A percentile compares a stretch with the other conserved stretches of the same genome.
phyloP scores from a whole-genome alignment of 2,329 filamentous ascomycete genomes.

The Cytospora mali region DNA sequence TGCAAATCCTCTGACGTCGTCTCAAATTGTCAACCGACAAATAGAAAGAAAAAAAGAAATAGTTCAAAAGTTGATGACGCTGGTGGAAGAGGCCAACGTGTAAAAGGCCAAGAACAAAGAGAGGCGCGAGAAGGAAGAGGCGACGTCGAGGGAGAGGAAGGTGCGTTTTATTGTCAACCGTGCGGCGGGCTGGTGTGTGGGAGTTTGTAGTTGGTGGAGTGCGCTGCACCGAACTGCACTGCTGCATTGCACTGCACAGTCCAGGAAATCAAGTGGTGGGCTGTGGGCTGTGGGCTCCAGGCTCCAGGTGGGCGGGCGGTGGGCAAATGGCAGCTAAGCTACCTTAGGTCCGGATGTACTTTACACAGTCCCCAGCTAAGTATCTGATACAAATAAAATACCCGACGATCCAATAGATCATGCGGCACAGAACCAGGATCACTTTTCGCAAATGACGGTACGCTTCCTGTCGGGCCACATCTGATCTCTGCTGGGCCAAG shows the following conservation, averaged over 20 bases:
- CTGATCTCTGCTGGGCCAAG: background rate
- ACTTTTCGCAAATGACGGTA: constrained; percentile 22
- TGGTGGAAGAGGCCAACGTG: constrained; percentile 10
- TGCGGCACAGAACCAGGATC: constrained; percentile 9
- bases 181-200: constrained; percentile 6
- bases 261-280: background rate
- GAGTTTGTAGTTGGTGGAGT: background rate
- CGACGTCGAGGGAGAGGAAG: constrained; percentile 23
- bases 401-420: background rate
- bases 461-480: background rate
- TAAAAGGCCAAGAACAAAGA: constrained; percentile 21
- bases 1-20: constrained; percentile 25
- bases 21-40: constrained; percentile 24
- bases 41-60: background rate
- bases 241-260: background rate
- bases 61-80: constrained; percentile 11
- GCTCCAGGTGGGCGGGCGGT: background rate
- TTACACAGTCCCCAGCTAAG: too few species aligned
- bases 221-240: background rate
- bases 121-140: constrained; percentile 22
- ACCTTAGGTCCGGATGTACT: background rate
- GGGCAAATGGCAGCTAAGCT: background rate
- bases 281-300: constrained; percentile 7
- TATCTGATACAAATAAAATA: constrained; percentile 23
- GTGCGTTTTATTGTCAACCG: constrained; percentile 26